Evolutionary conservation across 352 stramenopile genomes (phyloP), one percentile per base, ranked within the genome.

Genomic region (Pythium folliculosum): DNA sequence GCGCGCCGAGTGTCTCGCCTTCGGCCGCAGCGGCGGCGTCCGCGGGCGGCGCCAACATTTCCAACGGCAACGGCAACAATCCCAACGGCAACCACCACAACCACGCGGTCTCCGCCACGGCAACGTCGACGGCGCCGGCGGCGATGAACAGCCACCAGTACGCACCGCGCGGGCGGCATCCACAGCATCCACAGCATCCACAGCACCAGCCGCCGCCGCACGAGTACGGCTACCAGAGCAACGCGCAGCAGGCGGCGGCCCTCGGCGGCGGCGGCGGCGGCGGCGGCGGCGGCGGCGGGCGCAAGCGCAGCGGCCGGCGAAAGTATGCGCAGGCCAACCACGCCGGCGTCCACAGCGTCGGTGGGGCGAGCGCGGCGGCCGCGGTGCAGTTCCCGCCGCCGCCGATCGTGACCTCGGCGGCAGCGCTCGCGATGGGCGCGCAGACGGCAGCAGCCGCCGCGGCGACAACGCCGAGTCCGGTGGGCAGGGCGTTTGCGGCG

Each of bases 1-100:
- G 52, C 16, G 60, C 47, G 22, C 56, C 67, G 13, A 67, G 25
- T 16, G 61, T 63, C 25, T 64, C 68, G 12, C 50, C 68, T 38
- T 57, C 6, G 40, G 40, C 40, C 14, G 13, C 40, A 32, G 43
- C 30, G 3, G 40, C 67, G 19, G 25, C 54, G n/a, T 30, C 21
- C 9, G 25, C 54, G 12, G 35, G 12, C n/a, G 61, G 40, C 3
- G 32, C 38, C 43, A 35, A 13, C 35, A 7, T 2, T 13, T 1
- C 35, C 35, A 40, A 40, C 35, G 35, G 32, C 9, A 37, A 9
- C 32, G 32, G 32, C 32, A 37, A 37, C 32, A 5, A 37, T 9
- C 32, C 35, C 35, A 40, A 40, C 35, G 35, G 12, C 35, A 10
- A 40, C 35, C 35, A 40, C 35, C 35, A 40, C 35, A 2, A 40